Evolutionary conservation across 169 alveolate genomes (phyloP).

Genomic region (Plasmodium ovale): DNA sequence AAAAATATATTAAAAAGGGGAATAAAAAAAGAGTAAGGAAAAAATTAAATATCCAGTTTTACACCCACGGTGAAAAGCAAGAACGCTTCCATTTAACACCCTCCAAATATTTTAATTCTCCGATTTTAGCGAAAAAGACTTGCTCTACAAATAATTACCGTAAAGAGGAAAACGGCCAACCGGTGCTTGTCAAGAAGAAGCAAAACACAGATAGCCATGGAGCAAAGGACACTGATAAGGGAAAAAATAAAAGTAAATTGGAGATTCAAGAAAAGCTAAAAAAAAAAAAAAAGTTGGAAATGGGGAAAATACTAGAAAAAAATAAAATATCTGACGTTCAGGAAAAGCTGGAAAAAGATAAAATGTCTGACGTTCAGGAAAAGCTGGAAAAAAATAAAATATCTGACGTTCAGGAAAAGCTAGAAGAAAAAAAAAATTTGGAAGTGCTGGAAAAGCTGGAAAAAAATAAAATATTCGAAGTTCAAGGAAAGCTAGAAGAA

Average conservation of each 20-base stretch:
- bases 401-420: too few relatives aligned
- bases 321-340: too few relatives aligned
- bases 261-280: too few relatives aligned
- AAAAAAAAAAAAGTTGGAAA: too few relatives aligned
- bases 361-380: too few relatives aligned
- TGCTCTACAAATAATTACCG: background rate
- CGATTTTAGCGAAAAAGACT: background rate
- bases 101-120: background rate
- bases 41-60: background rate
- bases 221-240: too few relatives aligned
- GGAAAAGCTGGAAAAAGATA: too few relatives aligned
- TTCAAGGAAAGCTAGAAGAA: background rate
- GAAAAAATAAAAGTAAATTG: too few relatives aligned
- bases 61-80: background rate
- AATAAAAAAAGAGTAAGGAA: background rate
- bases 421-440: background rate
- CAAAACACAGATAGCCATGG: too few relatives aligned
- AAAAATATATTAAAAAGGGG: conserved; percentile 13
- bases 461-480: background rate
- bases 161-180: background rate
- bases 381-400: too few relatives aligned
- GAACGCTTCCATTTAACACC: background rate
- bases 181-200: too few relatives aligned
- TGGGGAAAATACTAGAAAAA: too few relatives aligned
- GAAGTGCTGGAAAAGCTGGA: conserved; percentile 1